Evolutionary conservation across 331 rosid species (phyloP), one percentile per base, ranked within the genome.

Genomic region (Malus hybrid): DNA sequence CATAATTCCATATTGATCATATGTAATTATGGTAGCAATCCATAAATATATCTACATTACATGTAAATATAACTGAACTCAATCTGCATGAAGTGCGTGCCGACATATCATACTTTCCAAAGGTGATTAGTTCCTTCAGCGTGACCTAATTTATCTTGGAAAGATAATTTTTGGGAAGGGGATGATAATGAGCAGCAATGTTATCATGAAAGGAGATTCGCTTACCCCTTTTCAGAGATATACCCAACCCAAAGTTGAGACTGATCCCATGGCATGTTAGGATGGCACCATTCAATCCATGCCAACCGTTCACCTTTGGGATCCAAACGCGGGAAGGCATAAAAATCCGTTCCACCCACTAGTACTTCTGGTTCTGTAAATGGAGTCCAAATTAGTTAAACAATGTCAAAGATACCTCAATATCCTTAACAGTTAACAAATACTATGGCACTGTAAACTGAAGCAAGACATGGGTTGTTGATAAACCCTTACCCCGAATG

Each of bases 261-360:
- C 84, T 72, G 90, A 85, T 94, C 99, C 97, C 99, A 92, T 10
- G 91, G 97, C 99, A 94, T 92, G 85, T 89, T 85, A 69, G 99
- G 99, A 81, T 89, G 99, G 76, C 73, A 67, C 97, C 99, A 94
- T 80, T 94, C 96, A 74, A 94, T 88, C 99, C 99, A 94, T 53
- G 97, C 96, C 39, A 94, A 63, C 64, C 89, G 82, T 84, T 90
- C 89, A 74, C 91, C 82, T 76, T 81, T 92, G 12, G 82, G 68
- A 48, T 92, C 99, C 79, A 94, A 42, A 36, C 97, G 96, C 15
- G 97, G 97, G 87, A 90, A 94, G 78, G 97, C 97, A 82, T 94
- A 92, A 88, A 92, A 92, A 48, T 94, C 97, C 33, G 83, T 87
- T 66, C 97, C 99, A 2, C 91, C 85, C 22, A 94, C 84, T 16